A percentile compares a stretch with the other conserved stretches of the same genome.
These are phyloP conservation scores for Aspergillus ochraceoroseus DNA, from an alignment of 2,329 filamentous ascomycete genomes.

Conservation along the genomic window DNA sequence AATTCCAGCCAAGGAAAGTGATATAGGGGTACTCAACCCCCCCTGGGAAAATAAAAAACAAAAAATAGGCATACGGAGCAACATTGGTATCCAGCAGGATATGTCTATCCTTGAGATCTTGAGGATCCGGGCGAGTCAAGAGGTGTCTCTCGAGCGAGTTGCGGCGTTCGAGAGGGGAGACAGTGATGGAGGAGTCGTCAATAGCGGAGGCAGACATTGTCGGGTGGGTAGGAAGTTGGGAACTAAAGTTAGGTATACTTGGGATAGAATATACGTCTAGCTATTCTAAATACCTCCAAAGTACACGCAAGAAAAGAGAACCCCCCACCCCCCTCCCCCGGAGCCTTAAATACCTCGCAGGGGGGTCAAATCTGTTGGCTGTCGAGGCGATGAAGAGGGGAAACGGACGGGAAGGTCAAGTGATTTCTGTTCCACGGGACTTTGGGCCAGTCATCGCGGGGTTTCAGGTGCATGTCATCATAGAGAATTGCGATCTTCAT, in stretches of 20 bases:
- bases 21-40: too few species aligned
- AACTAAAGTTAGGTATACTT: too few species aligned
- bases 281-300: too few species aligned
- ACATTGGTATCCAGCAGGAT: constrained; percentile 64
- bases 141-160: constrained; percentile 71
- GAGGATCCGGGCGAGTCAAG: constrained; percentile 60
- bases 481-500: too few species aligned
- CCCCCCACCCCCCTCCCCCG: too few species aligned
- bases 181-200: constrained; percentile 56
- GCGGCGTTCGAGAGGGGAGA: constrained; percentile 48
- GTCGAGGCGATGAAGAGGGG: too few species aligned
- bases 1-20: too few species aligned
- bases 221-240: constrained; percentile 3
- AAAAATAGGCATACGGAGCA: constrained; percentile 56
- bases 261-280: not conserved
- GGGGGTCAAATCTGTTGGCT: too few species aligned
- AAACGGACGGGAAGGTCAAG: constrained; percentile 19
- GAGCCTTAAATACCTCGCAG: too few species aligned
- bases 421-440: constrained; percentile 21
- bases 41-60: too few species aligned
- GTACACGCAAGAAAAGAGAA: too few species aligned
- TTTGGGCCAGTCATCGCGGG: constrained; percentile 11
- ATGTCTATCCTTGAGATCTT: constrained; percentile 64
- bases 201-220: constrained; percentile 31
- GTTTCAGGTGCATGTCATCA: too few species aligned